Evolutionary conservation across 192 early-diverging fungal genomes (phyloP).

Genomic region (Coemansia sp.): DNA sequence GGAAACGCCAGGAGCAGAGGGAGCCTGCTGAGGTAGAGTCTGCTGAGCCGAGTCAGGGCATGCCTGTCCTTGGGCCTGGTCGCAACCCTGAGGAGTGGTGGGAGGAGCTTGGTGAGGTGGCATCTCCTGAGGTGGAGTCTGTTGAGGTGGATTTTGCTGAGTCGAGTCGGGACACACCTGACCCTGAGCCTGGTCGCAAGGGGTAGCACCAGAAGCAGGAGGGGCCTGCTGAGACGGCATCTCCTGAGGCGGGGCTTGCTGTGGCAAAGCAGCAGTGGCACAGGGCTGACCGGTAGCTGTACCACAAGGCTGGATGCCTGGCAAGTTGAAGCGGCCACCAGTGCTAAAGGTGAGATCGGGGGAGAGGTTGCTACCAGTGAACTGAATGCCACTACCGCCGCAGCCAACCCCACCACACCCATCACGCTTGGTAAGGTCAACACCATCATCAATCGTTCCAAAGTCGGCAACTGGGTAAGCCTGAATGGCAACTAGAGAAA

Average conservation of each 20-base stretch:
- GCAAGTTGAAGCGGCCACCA: slow-evolving; percentile 16
- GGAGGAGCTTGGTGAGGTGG: neutral
- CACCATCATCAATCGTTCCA: neutral
- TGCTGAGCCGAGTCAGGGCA: slow-evolving; percentile 10
- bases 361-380: slow-evolving; percentile 13
- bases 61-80: neutral
- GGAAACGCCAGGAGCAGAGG: neutral
- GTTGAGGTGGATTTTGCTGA: neutral
- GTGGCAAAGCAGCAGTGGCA: neutral
- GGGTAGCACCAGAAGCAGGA: too few species aligned
- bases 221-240: too few species aligned
- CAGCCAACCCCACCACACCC: slow-evolving; percentile 18
- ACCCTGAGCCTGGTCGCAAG: slow-evolving; percentile 5
- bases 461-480: slow-evolving; percentile 11
- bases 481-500: slow-evolving; percentile 18
- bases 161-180: slow-evolving; percentile 1
- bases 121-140: neutral
- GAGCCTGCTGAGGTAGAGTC: slow-evolving; percentile 1
- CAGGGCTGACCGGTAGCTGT: neutral
- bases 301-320: neutral
- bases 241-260: neutral
- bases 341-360: slow-evolving; percentile 22
- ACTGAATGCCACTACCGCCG: slow-evolving; percentile 6
- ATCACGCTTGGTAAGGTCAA: slow-evolving; percentile 10
- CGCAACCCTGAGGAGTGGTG: neutral